These are phyloP conservation scores for Oldenlandia corymbosa DNA, from an alignment of 257 asterid species.

Conservation along the genomic window DNA sequence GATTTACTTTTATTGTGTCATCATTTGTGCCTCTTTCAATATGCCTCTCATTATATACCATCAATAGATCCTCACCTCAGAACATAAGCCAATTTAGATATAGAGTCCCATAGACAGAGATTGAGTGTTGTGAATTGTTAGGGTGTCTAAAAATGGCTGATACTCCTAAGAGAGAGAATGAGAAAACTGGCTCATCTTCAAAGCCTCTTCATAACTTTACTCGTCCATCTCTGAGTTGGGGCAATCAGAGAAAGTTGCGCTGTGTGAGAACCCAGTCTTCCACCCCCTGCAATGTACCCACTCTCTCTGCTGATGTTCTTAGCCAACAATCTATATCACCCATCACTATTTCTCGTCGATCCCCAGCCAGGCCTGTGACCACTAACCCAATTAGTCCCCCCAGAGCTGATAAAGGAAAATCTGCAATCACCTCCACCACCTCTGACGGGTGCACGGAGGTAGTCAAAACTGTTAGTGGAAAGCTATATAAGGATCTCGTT, in stretches of 20 bases:
- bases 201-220: slow-evolving; percentile 20
- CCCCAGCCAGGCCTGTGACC: neutral
- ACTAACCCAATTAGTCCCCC: neutral
- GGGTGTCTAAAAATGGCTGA: slow-evolving; percentile 4
- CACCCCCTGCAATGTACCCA: neutral
- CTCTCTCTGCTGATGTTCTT: neutral
- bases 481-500: slow-evolving; percentile 7
- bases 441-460: neutral
- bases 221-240: slow-evolving; percentile 13
- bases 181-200: neutral
- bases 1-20: neutral
- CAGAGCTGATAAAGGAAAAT: neutral
- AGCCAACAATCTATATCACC: neutral
- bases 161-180: slow-evolving; percentile 1
- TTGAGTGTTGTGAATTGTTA: neutral
- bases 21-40: neutral
- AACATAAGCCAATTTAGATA: neutral
- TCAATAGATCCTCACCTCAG: neutral
- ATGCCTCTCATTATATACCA: neutral
- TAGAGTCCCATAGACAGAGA: neutral
- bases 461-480: slow-evolving; percentile 8
- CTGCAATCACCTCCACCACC: neutral
- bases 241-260: slow-evolving; percentile 5
- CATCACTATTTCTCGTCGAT: neutral
- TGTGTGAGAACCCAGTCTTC: neutral